Base-by-base conservation (phyloP, 1,139 yeast genomes). In the Yamadazyma blattariae region DNA sequence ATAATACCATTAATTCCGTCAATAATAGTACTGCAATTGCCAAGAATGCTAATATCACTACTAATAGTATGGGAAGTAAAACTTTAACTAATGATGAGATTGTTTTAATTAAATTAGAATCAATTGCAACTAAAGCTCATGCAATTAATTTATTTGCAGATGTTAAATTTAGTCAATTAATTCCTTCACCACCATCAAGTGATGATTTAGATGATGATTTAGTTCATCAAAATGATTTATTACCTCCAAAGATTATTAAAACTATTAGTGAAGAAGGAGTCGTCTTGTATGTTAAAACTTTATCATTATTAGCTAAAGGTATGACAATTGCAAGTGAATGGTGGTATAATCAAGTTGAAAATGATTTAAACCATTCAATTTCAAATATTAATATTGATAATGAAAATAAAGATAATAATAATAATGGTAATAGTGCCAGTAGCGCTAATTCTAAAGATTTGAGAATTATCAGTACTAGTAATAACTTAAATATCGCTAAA, bases 121-220 rank as follows among this genome's bases (percentile, higher is more conserved):
- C 80, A 2, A 62, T 88, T 34, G 88, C 96, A 4, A 88, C 96
- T 1, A 88, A 88, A 62, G 88, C 96, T 0, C 94, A 88, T 55
- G 95, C 95, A 0, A 81, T 92, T 16, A 82, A 82, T 46, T 67
- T 89, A 27, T 89, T 84, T 64, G 97, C 97, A 0, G 96, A 89
- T 47, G 90, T 89, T 18, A 92, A 92, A 59, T 88, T 82, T 51
- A 73, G 83, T 34, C 97, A 90, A 58, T 66, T 89, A 45, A 76
- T 84, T 21, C 95, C 96, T 3, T 70, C 80, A 20, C 86, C 92
- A 1, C 89, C 89, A 2, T 77, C 84, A 0, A 64, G 67, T 15
- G 61, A 55, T 19, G 61, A 59, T 3, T 47, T 56, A 13, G 74
- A 69, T 36, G 75, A 73, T 39, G 72, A 66, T 24, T 50, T 59